These are phyloP conservation scores for Amanita subjunquillea DNA, from an alignment of 768 basidiomycete genomes.

Conservation along the genomic window DNA sequence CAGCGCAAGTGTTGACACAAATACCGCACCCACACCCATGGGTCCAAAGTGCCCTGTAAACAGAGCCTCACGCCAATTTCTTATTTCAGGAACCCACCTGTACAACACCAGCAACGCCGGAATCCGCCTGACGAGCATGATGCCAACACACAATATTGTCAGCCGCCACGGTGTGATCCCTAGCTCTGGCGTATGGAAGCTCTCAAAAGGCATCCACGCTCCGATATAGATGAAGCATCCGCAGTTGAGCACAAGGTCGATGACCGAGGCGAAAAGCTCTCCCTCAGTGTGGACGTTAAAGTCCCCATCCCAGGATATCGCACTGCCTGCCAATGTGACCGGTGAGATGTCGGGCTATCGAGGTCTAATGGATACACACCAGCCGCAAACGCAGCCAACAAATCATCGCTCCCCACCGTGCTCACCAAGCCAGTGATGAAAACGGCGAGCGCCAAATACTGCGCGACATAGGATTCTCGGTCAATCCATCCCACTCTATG, in stretches of 20 bases:
- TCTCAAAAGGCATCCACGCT: conserved; percentile 70
- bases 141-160: conserved; percentile 50
- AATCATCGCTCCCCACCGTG: conserved; percentile 76
- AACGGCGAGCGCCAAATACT: conserved; percentile 65
- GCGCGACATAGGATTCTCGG: conserved; percentile 80
- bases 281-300: conserved; percentile 76
- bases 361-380: conserved; percentile 28
- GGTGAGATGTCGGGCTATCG: neutral
- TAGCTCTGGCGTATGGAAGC: conserved; percentile 44
- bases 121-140: conserved; percentile 71
- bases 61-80: conserved; percentile 74
- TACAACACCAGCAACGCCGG: conserved; percentile 73
- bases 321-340: conserved; percentile 42
- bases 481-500: conserved; percentile 58
- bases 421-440: conserved; percentile 74
- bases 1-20: conserved; percentile 70
- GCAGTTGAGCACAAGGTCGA: conserved; percentile 80
- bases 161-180: conserved; percentile 67
- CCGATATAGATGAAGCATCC: conserved; percentile 80
- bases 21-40: conserved; percentile 91
- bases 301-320: conserved; percentile 87
- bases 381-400: conserved; percentile 82
- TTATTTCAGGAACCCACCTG: conserved; percentile 80
- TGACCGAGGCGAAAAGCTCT: conserved; percentile 81
- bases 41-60: conserved; percentile 91